phyloP scores from a whole-genome alignment of 306 rosid genomes.

The Medicago arabica region DNA sequence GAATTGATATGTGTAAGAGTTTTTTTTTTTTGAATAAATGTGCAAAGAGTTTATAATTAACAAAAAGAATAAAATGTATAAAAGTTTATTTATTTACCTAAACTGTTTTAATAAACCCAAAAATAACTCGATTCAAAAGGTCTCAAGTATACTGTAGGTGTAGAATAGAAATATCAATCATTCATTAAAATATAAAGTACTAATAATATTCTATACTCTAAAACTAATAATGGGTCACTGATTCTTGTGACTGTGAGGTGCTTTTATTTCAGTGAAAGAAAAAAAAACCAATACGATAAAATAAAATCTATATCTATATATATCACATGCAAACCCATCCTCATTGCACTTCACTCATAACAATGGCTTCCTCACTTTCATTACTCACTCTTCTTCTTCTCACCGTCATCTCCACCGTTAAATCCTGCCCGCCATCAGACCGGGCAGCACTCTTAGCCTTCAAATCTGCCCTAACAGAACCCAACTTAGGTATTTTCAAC shows the following conservation, averaged over 20 bases:
- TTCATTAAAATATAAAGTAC: too few species aligned
- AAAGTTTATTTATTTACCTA: too few species aligned
- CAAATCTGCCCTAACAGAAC: slow-evolving; percentile 64
- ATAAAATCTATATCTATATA: slow-evolving; percentile 17
- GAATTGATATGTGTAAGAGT: too few species aligned
- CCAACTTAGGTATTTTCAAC: slow-evolving; percentile 74
- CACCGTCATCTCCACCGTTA: slow-evolving; percentile 53
- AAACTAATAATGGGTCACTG: background rate
- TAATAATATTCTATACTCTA: too few species aligned
- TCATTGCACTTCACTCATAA: background rate
- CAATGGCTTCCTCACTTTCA: slow-evolving; percentile 49
- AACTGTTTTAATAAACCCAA: too few species aligned
- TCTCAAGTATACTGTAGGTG: too few species aligned
- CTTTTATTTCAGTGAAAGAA: background rate
- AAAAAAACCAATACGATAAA: background rate
- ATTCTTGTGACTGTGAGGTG: background rate
- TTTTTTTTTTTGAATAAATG: too few species aligned
- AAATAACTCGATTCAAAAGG: too few species aligned
- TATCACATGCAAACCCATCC: slow-evolving; percentile 35
- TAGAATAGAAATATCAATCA: background rate
- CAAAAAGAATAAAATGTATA: too few species aligned
- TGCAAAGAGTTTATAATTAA: too few species aligned
- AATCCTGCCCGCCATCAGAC: slow-evolving; percentile 71
- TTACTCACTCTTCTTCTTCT: slow-evolving; percentile 38
- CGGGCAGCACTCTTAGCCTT: slow-evolving; percentile 71